Evolutionary conservation across 345 rosid species (phyloP), one percentile per base, ranked within the genome.

Genomic region (Lepidium africanum): DNA sequence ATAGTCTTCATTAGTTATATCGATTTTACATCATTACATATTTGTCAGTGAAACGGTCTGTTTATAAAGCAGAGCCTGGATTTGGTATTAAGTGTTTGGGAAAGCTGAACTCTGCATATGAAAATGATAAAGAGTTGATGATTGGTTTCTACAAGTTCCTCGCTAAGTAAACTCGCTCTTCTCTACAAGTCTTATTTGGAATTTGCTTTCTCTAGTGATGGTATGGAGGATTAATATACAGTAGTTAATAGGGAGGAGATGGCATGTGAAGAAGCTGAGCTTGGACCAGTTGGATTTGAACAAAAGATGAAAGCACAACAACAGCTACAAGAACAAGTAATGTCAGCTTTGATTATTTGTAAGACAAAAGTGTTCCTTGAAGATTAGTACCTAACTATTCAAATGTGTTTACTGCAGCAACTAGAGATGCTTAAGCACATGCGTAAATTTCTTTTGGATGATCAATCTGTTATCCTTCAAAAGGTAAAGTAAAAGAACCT

Each of bases 201-300:
- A 56, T 10, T 21, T 21, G 53, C 13, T 59, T 3, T 30, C 33
- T 45, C 30, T 55, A 42, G 19, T 15, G 60, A 12, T 41, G 9
- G n/a, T 14, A 7, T 27, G 5, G 5, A 27, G 7, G 6, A 23
- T 19, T 67, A 60, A 62, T 59, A n/a, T 5, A 64, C 8, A 1
- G 17, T 25, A 1, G 17, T 25, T 47, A 16, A 38, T 68, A 89
- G 91, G 60, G 98, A 87, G 69, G 95, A 86, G 78, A 71, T 79
- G 63, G 91, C 77, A 47, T 89, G 95, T 74, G 92, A 85, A 64
- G 96, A 89, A 84, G 95, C 98, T 37, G 95, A 89, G 76, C 89
- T 85, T 46, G 91, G 82, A 75, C 62, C 81, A 3, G 84, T 78
- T 49, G 95, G 69, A 40, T 89, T 84, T 77, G 78, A 82, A 46